Conservation (phyloP, 305 asterid species). For the Fraxinus albicans region DNA sequence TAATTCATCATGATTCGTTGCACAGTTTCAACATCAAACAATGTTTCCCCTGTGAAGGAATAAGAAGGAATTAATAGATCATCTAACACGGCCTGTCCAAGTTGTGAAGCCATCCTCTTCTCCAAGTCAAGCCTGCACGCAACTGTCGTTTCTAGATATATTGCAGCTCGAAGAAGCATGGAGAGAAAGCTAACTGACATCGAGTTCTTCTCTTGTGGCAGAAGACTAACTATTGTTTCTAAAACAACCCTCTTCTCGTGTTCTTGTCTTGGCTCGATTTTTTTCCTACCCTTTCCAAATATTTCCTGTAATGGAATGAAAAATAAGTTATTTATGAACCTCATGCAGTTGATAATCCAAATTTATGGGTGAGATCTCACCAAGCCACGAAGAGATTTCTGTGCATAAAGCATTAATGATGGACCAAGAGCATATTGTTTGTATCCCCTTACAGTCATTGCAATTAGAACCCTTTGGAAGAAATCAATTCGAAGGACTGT, state of each 20-base stretch:
- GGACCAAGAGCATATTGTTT: constrained; percentile 71
- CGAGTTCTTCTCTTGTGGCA: constrained; percentile 70
- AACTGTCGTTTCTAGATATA: constrained; percentile 64
- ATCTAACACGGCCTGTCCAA: constrained; percentile 81
- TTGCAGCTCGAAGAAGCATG: constrained; percentile 82
- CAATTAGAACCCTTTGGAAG: constrained; percentile 53
- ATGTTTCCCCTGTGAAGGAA: constrained; percentile 66
- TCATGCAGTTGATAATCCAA: not conserved
- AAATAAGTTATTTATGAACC: not conserved
- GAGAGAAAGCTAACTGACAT: constrained; percentile 84
- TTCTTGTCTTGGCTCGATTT: constrained; percentile 66
- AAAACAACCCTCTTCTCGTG: constrained; percentile 79
- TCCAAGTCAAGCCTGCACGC: constrained; percentile 91
- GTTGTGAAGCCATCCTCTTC: constrained; percentile 71
- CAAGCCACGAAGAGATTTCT: constrained; percentile 86
- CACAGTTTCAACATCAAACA: constrained; percentile 78
- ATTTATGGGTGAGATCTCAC: constrained; percentile 55
- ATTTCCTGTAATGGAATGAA: constrained; percentile 53
- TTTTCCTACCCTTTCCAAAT: constrained; percentile 70
- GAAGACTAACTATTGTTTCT: constrained; percentile 83
- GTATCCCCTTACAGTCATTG: constrained; percentile 77
- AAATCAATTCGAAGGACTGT: constrained; percentile 64
- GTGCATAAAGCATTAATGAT: constrained; percentile 73
- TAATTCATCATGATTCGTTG: constrained; percentile 59
- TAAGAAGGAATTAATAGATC: constrained; percentile 81